Percentiles rank a stretch among this genome's conserved stretches.
These are phyloP conservation scores for Athelia psychrophila DNA, from an alignment of 1,284 basidiomycete genomes.

Conservation along the genomic window DNA sequence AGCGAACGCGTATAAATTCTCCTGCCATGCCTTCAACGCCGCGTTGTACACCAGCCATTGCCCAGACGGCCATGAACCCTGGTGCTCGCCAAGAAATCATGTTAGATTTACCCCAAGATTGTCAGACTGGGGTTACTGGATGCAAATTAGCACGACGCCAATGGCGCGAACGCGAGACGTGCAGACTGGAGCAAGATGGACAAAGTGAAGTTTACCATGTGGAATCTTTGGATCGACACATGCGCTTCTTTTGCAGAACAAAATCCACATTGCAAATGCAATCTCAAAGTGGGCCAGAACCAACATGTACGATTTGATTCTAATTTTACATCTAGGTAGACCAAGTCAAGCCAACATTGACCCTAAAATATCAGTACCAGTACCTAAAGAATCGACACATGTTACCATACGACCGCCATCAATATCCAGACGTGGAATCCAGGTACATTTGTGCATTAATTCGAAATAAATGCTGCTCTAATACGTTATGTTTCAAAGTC, in stretches of 20 bases:
- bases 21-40: neutral
- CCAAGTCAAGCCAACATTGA: too few relatives aligned
- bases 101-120: slow-evolving; percentile 16
- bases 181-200: slow-evolving; percentile 5
- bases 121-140: slow-evolving; percentile 10
- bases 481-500: too few relatives aligned
- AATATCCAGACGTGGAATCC: too few relatives aligned
- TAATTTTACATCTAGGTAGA: too few relatives aligned
- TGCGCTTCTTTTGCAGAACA: neutral
- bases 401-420: too few relatives aligned
- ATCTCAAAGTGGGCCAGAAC: too few relatives aligned
- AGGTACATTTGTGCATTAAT: too few relatives aligned
- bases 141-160: slow-evolving; percentile 8
- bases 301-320: too few relatives aligned
- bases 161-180: slow-evolving; percentile 13
- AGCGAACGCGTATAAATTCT: neutral
- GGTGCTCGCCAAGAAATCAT: slow-evolving; percentile 5
- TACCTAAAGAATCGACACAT: too few relatives aligned
- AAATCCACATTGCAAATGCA: neutral
- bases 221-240: neutral
- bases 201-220: slow-evolving; percentile 6
- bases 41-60: too few relatives aligned
- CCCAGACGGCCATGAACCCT: neutral
- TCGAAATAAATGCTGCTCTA: too few relatives aligned
- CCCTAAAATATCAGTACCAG: too few relatives aligned